These are phyloP conservation scores for Agaricus sinodeliciosus DNA, from an alignment of 768 basidiomycete genomes.

Conservation along the genomic window DNA sequence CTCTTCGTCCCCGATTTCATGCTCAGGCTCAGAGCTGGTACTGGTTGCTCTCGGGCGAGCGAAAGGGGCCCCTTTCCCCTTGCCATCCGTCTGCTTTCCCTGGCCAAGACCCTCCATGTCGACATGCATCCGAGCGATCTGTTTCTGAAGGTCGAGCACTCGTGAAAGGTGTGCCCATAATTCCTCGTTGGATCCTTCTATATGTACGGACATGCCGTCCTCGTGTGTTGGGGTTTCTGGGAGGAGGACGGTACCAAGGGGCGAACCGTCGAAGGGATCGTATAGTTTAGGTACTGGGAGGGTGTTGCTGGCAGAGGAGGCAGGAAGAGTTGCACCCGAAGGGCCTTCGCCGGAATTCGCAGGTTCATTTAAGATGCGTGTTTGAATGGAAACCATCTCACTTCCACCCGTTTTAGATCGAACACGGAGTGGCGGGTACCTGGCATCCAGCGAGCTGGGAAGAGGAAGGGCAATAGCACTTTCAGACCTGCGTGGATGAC, in stretches of 20 bases:
- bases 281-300: slow-evolving; percentile 15
- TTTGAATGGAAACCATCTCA: neutral
- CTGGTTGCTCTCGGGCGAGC: slow-evolving; percentile 15
- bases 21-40: slow-evolving; percentile 19
- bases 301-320: slow-evolving; percentile 1
- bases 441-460: neutral
- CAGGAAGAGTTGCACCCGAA: neutral
- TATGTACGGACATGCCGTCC: neutral
- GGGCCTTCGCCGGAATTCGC: neutral
- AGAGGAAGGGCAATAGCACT: slow-evolving; percentile 1
- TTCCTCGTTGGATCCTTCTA: slow-evolving; percentile 26
- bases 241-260: slow-evolving; percentile 15
- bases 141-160: slow-evolving; percentile 66
- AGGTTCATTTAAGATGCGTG: slow-evolving; percentile 6
- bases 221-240: neutral
- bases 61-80: slow-evolving; percentile 9
- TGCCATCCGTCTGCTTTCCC: slow-evolving; percentile 24
- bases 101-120: slow-evolving; percentile 66
- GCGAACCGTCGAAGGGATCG: slow-evolving; percentile 25
- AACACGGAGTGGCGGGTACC: neutral
- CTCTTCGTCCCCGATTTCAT: slow-evolving; percentile 38
- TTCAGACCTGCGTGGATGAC: slow-evolving; percentile 1
- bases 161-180: slow-evolving; percentile 64
- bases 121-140: slow-evolving; percentile 66
- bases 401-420: neutral